Evolutionary conservation across 768 basidiomycete genomes (phyloP).

Genomic region (Boletus sensibilis): DNA sequence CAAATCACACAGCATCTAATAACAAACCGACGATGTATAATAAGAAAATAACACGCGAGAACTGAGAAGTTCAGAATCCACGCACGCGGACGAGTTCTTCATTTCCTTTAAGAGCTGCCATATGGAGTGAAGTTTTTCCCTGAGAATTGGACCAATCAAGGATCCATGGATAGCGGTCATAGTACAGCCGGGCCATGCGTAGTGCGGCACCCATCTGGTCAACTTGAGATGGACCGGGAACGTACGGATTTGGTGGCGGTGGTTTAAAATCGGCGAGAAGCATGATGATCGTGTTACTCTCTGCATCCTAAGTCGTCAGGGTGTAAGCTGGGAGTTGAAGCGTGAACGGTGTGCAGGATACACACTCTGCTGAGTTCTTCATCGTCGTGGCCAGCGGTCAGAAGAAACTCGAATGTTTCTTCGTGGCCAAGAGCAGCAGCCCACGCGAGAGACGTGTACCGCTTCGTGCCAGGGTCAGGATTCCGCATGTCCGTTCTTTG

Average conservation of each 20-base stretch:
- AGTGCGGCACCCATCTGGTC: constrained; percentile 72
- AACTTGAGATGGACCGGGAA: constrained; percentile 46
- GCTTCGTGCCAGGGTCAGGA: constrained; percentile 70
- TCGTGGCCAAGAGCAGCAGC: constrained; percentile 85
- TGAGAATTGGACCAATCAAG: constrained; percentile 91
- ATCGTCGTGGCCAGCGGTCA: constrained; percentile 87
- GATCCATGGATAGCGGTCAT: constrained; percentile 81
- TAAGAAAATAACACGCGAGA: constrained; percentile 15
- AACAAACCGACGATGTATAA: constrained; percentile 6
- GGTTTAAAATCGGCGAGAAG: constrained; percentile 84
- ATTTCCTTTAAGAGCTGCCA: constrained; percentile 85
- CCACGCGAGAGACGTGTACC: constrained; percentile 90
- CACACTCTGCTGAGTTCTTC: constrained; percentile 86
- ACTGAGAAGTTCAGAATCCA: constrained; percentile 20
- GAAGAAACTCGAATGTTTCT: constrained; percentile 90
- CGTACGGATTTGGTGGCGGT: constrained; percentile 44
- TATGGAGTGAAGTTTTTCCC: constrained; percentile 88
- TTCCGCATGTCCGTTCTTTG: constrained; percentile 89
- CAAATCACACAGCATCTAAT: constrained; percentile 85
- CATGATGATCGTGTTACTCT: constrained; percentile 92
- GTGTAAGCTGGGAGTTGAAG: constrained; percentile 18
- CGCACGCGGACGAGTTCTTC: constrained; percentile 83
- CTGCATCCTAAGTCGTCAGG: constrained; percentile 62
- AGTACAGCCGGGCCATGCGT: constrained; percentile 85
- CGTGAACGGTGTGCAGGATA: constrained; percentile 14